These are phyloP conservation scores for Flaveria linearis DNA, from an alignment of 129 eudicot genomes.

Conservation along the genomic window DNA sequence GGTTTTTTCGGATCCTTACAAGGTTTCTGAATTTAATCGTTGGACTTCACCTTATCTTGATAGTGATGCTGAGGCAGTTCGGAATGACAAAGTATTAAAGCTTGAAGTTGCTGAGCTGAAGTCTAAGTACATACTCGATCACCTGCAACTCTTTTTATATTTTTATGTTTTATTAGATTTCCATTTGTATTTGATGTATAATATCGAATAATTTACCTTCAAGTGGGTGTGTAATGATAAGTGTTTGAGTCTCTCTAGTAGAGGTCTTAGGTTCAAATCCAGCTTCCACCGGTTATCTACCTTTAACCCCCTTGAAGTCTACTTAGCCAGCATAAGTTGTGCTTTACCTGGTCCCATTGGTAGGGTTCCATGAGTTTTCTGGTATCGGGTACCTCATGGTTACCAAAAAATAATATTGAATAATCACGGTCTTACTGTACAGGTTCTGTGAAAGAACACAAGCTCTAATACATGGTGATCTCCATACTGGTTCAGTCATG, in stretches of 20 bases:
- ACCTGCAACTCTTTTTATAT: background rate
- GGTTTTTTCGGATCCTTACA: constrained; percentile 96
- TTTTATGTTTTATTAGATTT: background rate
- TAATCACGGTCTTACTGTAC: constrained; percentile 24
- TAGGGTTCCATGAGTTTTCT: too few species aligned
- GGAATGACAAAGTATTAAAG: constrained; percentile 72
- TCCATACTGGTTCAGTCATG: constrained; percentile 94
- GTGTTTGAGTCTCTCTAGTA: background rate
- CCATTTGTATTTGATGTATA: constrained; percentile 14
- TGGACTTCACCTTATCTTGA: constrained; percentile 97
- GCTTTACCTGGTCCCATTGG: too few species aligned
- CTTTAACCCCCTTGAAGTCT: too few species aligned
- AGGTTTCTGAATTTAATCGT: constrained; percentile 67
- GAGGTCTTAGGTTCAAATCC: too few species aligned
- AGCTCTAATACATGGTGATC: constrained; percentile 94
- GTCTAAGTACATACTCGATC: constrained; percentile 55
- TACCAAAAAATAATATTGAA: background rate
- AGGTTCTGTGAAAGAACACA: constrained; percentile 95
- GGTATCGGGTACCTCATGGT: too few species aligned
- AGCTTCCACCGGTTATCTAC: too few species aligned
- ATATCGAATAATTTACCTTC: constrained; percentile 1
- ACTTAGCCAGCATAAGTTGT: too few species aligned
- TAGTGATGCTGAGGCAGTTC: constrained; percentile 79
- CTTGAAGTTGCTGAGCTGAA: constrained; percentile 93
- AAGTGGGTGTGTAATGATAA: too few species aligned